A percentile compares a stretch with the other conserved stretches of the same genome.
phyloP scores from a whole-genome alignment of 2,329 filamentous ascomycete species.

The Microdochium nivale region DNA sequence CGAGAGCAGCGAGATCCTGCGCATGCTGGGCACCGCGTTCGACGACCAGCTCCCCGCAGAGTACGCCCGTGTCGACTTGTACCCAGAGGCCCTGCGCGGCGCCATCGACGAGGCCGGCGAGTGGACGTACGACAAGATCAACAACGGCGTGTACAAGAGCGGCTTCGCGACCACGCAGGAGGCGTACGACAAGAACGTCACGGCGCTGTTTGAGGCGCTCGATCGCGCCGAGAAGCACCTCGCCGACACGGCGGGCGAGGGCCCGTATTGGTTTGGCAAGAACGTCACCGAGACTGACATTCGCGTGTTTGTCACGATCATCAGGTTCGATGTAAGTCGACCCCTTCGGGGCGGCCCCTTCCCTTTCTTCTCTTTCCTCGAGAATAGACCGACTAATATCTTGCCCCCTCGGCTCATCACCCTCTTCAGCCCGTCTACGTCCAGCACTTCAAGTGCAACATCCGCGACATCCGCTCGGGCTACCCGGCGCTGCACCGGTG shows the following conservation, averaged over 20 bases:
- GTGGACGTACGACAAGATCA: constrained; percentile 72
- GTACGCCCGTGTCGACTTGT: constrained; percentile 54
- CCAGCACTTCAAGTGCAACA: constrained; percentile 83
- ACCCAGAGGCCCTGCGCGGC: constrained; percentile 52
- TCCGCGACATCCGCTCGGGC: constrained; percentile 74
- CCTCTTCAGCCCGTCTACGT: constrained; percentile 57
- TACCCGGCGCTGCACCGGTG: constrained; percentile 77
- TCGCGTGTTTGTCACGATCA: constrained; percentile 62
- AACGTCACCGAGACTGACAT: constrained; percentile 76
- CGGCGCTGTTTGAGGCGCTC: constrained; percentile 64
- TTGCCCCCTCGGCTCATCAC: background rate
- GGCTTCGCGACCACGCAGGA: constrained; percentile 80
- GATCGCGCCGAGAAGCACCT: constrained; percentile 71
- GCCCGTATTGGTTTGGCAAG: constrained; percentile 69
- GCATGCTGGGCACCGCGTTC: constrained; percentile 81
- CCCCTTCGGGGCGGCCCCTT: too few relatives aligned
- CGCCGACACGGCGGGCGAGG: constrained; percentile 20
- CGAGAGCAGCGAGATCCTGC: constrained; percentile 85
- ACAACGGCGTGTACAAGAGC: constrained; percentile 65
- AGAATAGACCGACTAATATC: background rate
- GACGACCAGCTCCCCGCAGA: constrained; percentile 57
- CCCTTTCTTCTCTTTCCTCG: background rate
- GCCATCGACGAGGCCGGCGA: constrained; percentile 70
- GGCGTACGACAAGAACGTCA: constrained; percentile 71
- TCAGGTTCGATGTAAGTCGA: constrained; percentile 59